Conservation (phyloP, 108 stramenopile species). For the Skeletonema marinoi region DNA sequence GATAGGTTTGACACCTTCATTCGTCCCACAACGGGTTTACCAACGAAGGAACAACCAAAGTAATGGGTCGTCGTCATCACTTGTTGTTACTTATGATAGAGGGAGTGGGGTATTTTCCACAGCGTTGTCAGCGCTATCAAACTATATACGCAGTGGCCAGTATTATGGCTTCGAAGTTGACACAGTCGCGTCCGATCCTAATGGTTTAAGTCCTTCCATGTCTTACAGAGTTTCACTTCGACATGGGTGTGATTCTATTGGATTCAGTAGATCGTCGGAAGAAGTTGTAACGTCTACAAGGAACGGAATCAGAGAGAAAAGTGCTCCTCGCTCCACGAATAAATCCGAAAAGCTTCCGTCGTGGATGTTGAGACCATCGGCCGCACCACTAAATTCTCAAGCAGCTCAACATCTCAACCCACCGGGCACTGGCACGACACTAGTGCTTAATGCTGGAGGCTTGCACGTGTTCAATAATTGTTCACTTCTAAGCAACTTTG, state of each 20-base stretch:
- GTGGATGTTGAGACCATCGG: slow-evolving; percentile 69
- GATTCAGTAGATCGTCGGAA: slow-evolving; percentile 71
- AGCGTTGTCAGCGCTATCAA: slow-evolving; percentile 33
- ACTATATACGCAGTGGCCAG: slow-evolving; percentile 47
- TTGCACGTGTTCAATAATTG: slow-evolving; percentile 68
- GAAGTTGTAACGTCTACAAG: slow-evolving; percentile 26
- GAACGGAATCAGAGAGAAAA: slow-evolving; percentile 8
- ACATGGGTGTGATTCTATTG: slow-evolving; percentile 50
- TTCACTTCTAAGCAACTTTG: slow-evolving; percentile 57
- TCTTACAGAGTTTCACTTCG: slow-evolving; percentile 39
- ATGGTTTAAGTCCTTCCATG: slow-evolving; percentile 21
- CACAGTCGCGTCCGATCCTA: slow-evolving; percentile 13
- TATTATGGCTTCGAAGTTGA: slow-evolving; percentile 25
- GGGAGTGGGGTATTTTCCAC: slow-evolving; percentile 45
- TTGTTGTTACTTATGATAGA: slow-evolving; percentile 24
- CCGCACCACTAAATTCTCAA: slow-evolving; percentile 63
- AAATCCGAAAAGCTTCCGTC: slow-evolving; percentile 72
- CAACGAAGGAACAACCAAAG: neutral
- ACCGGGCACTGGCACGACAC: slow-evolving; percentile 33
- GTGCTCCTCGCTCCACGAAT: neutral
- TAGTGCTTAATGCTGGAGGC: slow-evolving; percentile 79
- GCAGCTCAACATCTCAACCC: slow-evolving; percentile 62
- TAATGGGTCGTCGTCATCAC: slow-evolving; percentile 24
- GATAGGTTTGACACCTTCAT: slow-evolving; percentile 67
- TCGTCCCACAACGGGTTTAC: slow-evolving; percentile 28